phyloP scores from a whole-genome alignment of 495 filamentous ascomycete species.

The Penicillium tannophilum region DNA sequence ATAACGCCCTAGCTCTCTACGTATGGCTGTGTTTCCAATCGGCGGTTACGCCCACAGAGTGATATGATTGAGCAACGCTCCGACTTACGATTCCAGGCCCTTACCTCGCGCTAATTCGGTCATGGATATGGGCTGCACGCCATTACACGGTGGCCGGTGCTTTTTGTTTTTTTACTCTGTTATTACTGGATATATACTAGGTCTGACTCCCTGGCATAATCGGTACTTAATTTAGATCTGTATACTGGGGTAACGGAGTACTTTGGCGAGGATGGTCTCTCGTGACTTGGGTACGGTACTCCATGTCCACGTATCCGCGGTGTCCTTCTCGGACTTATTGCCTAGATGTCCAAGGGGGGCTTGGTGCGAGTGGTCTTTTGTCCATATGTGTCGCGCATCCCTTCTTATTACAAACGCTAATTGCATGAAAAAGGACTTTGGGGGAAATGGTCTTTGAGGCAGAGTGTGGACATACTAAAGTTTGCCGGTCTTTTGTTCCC shows the following conservation, averaged over 20 bases:
- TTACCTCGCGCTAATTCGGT: conserved; percentile 25
- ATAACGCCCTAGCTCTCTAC: neutral
- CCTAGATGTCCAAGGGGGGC: conserved; percentile 11
- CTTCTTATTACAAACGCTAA: conserved; percentile 1
- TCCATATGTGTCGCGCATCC: conserved; percentile 11
- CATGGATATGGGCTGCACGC: conserved; percentile 3
- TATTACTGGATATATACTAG: neutral
- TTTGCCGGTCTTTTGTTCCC: neutral
- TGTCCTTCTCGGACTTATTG: conserved; percentile 16
- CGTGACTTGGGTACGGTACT: conserved; percentile 12
- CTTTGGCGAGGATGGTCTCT: conserved; percentile 1
- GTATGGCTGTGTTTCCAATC: conserved; percentile 26
- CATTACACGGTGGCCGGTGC: conserved; percentile 10
- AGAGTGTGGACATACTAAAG: neutral
- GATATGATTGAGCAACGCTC: conserved; percentile 26
- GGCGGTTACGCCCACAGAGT: conserved; percentile 23
- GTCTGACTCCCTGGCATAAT: neutral
- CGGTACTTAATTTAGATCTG: neutral
- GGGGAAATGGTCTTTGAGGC: neutral
- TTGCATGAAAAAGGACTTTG: neutral
- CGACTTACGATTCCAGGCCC: conserved; percentile 18
- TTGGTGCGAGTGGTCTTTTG: conserved; percentile 7
- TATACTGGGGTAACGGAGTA: conserved; percentile 5
- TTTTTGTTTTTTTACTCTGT: conserved; percentile 4
- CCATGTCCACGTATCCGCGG: conserved; percentile 4